Percentiles rank a stretch among this genome's conserved stretches.
Evolutionary conservation across 2,329 filamentous ascomycete species (phyloP).

Genomic region (Trichoderma simmonsii): DNA sequence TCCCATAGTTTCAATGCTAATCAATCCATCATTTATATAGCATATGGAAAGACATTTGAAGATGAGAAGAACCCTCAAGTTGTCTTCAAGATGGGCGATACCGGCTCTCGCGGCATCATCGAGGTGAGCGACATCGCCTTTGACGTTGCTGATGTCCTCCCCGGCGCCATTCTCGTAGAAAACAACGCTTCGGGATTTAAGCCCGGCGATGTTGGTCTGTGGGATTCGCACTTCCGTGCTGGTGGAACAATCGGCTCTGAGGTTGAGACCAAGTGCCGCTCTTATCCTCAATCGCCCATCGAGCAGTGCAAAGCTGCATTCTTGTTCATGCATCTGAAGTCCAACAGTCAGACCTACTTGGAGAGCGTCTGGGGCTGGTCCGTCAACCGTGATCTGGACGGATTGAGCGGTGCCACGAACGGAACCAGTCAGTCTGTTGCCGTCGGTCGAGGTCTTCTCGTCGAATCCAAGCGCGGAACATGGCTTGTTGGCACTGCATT

Average conservation of each 20-base stretch:
- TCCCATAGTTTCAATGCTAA: not conserved
- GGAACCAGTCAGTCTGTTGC: slow-evolving; percentile 31
- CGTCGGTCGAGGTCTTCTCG: slow-evolving; percentile 44
- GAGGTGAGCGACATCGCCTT: slow-evolving; percentile 70
- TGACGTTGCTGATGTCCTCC: slow-evolving; percentile 60
- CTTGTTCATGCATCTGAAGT: slow-evolving; percentile 46
- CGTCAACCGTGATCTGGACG: slow-evolving; percentile 50
- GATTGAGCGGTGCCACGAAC: slow-evolving; percentile 21
- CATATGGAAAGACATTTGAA: slow-evolving; percentile 15
- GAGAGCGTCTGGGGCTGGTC: slow-evolving; percentile 51
- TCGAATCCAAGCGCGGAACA: slow-evolving; percentile 44
- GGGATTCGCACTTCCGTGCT: slow-evolving; percentile 41
- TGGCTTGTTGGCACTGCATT: slow-evolving; percentile 53
- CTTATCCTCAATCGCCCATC: slow-evolving; percentile 27
- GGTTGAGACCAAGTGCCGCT: slow-evolving; percentile 16
- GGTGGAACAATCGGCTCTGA: slow-evolving; percentile 37
- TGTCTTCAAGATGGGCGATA: slow-evolving; percentile 60
- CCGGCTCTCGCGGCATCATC: slow-evolving; percentile 59
- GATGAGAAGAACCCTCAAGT: slow-evolving; percentile 19
- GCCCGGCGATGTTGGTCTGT: slow-evolving; percentile 47
- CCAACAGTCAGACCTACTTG: slow-evolving; percentile 46
- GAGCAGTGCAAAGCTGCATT: slow-evolving; percentile 44
- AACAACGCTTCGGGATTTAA: slow-evolving; percentile 47
- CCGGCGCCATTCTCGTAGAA: slow-evolving; percentile 66
- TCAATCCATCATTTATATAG: not conserved